Base-by-base conservation (phyloP, 352 stramenopile species). In the Globisporangium acanthophoron region DNA sequence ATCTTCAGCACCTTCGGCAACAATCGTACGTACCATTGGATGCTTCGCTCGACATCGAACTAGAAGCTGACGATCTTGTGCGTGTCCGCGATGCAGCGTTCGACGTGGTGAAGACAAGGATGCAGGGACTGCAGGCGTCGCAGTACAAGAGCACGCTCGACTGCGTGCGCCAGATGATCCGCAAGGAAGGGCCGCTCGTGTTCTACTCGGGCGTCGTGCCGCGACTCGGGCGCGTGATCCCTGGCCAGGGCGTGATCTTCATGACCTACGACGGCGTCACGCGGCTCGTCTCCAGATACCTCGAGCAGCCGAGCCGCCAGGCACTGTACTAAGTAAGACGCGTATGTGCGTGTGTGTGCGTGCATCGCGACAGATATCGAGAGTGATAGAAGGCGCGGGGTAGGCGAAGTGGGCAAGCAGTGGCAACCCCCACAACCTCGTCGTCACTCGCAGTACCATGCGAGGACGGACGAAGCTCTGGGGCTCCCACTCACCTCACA, bases 221-320 rank as follows among this genome's bases (percentile, higher is more conserved):
- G 57, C 77, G 96, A 16, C 70, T 98, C 27, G 93, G 92, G 3
- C 85, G 96, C 55, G 96, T 98, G 45, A 95, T 98, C 57, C 96
- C 96, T 4, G 96, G 96, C n/a, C 96, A 98, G 69, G 96, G 96
- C 54, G 96, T 98, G 51, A 98, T 98, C 70, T 98, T 98, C 71
- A 98, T 98, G 90, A 91, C 84, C 13, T 94, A 93, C 68, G 87
- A 96, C 61, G 71, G 78, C 58, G 89, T 96, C 62, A 80, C 79
- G 31, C 69, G 71, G 48, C 49, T 69, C 35, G 79, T 92, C 15
- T 71, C 79, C 1, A 58, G 52, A 21, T 77, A 87, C 54, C 64
- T 92, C 2, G 81, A 92, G 43, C 41, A 65, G 11, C 56, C 56
- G 49, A 52, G 20, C 20, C 56, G 40, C 21, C 56, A 62, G 56